Evolutionary conservation across 805 yeast species (phyloP).

Genomic region (Maudiozyma turicensis): DNA sequence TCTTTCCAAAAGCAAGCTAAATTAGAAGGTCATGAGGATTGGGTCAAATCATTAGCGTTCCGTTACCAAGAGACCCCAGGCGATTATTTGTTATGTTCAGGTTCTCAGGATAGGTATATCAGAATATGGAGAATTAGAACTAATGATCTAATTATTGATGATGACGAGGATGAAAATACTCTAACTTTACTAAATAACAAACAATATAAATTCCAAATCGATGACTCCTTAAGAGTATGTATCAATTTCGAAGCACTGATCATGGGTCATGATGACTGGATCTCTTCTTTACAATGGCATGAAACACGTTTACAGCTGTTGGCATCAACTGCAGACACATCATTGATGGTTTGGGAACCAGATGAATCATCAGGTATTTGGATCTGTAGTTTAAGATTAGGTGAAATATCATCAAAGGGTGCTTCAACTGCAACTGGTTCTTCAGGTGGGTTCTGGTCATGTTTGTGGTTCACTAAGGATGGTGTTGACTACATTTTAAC

Average conservation of each 20-base stretch:
- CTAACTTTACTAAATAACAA: slow-evolving; percentile 57
- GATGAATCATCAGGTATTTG: slow-evolving; percentile 82
- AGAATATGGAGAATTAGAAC: slow-evolving; percentile 74
- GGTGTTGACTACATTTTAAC: slow-evolving; percentile 52
- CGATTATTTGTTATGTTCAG: slow-evolving; percentile 68
- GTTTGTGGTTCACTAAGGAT: slow-evolving; percentile 53
- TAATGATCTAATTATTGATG: slow-evolving; percentile 46
- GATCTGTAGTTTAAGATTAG: slow-evolving; percentile 72
- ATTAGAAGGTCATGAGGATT: slow-evolving; percentile 89
- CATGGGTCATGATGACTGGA: slow-evolving; percentile 99
- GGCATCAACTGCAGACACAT: slow-evolving; percentile 88
- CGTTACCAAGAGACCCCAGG: slow-evolving; percentile 36
- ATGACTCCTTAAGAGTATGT: slow-evolving; percentile 34
- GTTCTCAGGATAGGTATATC: slow-evolving; percentile 87
- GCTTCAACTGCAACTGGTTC: slow-evolving; percentile 98
- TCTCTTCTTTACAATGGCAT: slow-evolving; percentile 77
- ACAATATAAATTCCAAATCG: slow-evolving; percentile 48
- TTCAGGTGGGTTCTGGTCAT: slow-evolving; percentile 61
- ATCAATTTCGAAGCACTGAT: slow-evolving; percentile 84
- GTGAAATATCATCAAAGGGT: slow-evolving; percentile 91
- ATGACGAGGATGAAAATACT: slow-evolving; percentile 38
- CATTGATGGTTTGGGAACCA: slow-evolving; percentile 89
- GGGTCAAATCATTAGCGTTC: slow-evolving; percentile 74
- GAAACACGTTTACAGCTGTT: slow-evolving; percentile 45
- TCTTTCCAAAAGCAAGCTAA: slow-evolving; percentile 37